Evolutionary conservation across 148 eudicot genomes (phyloP).

Genomic region (Beta vulgaris): DNA sequence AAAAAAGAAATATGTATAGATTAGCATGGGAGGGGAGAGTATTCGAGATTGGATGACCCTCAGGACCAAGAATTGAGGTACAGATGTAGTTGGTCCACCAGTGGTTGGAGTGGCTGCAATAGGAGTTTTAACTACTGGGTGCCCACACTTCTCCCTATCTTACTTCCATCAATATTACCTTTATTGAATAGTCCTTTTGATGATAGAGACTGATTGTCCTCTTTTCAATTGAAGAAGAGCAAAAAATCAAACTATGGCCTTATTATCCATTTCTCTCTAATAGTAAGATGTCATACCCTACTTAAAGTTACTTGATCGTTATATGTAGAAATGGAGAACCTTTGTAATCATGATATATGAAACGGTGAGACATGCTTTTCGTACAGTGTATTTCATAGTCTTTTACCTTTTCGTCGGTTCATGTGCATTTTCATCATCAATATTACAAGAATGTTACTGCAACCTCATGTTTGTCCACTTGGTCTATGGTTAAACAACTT

Average conservation of each 20-base stretch:
- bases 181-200: not conserved
- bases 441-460: not conserved
- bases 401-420: not conserved
- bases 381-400: not conserved
- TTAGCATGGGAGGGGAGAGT: too few relatives aligned
- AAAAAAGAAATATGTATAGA: too few relatives aligned
- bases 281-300: not conserved
- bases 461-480: too few relatives aligned
- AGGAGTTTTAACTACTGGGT: not conserved
- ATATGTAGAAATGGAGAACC: not conserved
- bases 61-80: not conserved
- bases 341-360: not conserved
- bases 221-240: not conserved
- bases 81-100: constrained; percentile 8
- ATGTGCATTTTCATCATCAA: not conserved
- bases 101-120: constrained; percentile 1
- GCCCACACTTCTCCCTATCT: constrained; percentile 13
- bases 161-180: not conserved
- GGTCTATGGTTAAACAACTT: too few relatives aligned
- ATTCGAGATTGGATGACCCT: too few relatives aligned
- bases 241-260: not conserved
- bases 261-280: not conserved
- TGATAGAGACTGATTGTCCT: not conserved
- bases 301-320: not conserved
- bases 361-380: not conserved